Base-by-base conservation (phyloP, 2,329 filamentous ascomycete species). In the Onygena corvina region DNA sequence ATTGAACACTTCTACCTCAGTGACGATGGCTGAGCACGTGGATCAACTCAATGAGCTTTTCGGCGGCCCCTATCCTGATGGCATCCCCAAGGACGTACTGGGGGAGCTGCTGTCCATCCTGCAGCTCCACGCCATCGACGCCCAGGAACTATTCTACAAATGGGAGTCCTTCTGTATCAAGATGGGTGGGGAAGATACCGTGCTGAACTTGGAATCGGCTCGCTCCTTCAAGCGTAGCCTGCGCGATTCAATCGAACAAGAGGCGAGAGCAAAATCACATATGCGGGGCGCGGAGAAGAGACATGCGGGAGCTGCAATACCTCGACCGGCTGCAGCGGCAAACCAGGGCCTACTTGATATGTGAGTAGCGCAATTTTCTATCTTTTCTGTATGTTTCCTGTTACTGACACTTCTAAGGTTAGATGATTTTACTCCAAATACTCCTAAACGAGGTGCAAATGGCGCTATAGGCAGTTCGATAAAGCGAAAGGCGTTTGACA, bases 121-220 rank as follows among this genome's bases (percentile, higher is more conserved):
- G 70, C 81, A 83, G 49, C 74, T 96, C 52, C 86, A 95, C 68
- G 80, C 80, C 44, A 76, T 96, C 53, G 79, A 81, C 12, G 75
- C 81, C 29, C 82, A 96, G 64, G 92, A 96, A 63, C 74, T 96
- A 21, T 95, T 87, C 67, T 95, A 87, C 79, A 96, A 96, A 75
- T 98, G 92, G 92, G 92, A 98, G 67, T 90, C 88, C 0, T 96
- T 95, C 73, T 89, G 85, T 66, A 83, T 98, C 64, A 94, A 90
- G 67, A 88, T 96, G 81, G 86, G 89, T 20, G 71, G 79, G 44
- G 86, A 93, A 50, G 84, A 87, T 50, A 81, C 81, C 53, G 81
- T 75, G 52, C 69, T 86, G 53, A 79, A 83, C 44, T 73, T 93
- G 35, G 77, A 83, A 31, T 83, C 77, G 0, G 77, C 86, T 40